Evolutionary conservation across 1,284 basidiomycete genomes (phyloP), one percentile per base, ranked within the genome.

Genomic region (Apiotrichum montevideense): DNA sequence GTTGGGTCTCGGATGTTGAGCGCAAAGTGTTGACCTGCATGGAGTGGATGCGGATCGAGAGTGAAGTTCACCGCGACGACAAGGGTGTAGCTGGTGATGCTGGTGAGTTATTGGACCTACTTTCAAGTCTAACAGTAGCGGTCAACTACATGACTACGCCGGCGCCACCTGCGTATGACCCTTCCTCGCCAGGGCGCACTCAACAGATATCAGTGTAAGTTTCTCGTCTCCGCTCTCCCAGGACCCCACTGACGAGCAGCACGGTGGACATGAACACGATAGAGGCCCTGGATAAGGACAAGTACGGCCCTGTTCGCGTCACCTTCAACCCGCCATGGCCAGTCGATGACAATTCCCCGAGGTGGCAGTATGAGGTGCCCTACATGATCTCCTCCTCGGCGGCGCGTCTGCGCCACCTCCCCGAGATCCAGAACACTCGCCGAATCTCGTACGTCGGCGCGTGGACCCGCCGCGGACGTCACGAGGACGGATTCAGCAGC

Each of bases 211-310:
- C 85, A 5, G 68, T 88, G 86, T 87, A 66, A 66, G 85, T 79
- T 13, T 13, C 7, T 39, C 8, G 37, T 39, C 4, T 37, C 21
- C n/a, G 52, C 11, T 57, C 81, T 42, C 47, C 8, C 32, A 3
- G 6, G 10, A 6, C 35, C n/a, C 1, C 9, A 15, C 4, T 41
- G 48, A 42, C 54, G 46, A 7, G 6, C 58, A 61, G 63, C 37
- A 70, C 74, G 78, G 87, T 88, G 70, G 82, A 83, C 65, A 90
- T 90, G 89, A 90, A 90, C 70, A 80, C 83, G 50, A 79, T 91
- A 4, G 88, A 90, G 65, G 83, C 86, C 64, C 80, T 90, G 13
- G 73, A 83, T 1, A 80, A 83, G 60, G 58, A 74, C 1, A 75
- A 77, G 40, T 81, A 84, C 67, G 87, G 88, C 1, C 83, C 83